Base-by-base conservation (phyloP, 495 filamentous ascomycete genomes). In the Penicillium waksmanii region DNA sequence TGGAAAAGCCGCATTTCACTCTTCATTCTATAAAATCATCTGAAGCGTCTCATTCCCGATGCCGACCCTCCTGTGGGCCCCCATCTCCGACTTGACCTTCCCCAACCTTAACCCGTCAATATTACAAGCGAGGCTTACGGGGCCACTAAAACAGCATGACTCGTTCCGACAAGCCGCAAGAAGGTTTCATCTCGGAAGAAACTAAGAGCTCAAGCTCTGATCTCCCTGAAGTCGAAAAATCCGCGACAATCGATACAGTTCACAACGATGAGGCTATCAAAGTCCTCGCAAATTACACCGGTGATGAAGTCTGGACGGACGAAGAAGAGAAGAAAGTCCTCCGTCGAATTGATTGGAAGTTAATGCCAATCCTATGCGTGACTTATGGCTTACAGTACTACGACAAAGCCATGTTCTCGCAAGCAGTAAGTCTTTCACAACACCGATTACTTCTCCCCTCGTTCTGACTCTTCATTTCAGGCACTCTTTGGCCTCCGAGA, bases 321-420 rank as follows among this genome's bases (percentile, higher is more conserved):
- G 77, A 75, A 40, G 80, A 84, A 46, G 81, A 83, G 60, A 76
- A 66, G 31, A 72, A 76, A 12, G 36, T 70, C 0, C 46, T 80
- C 47, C 64, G 72, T 25, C 82, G 80, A 66, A 81, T 84, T 35
- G 79, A 82, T 61, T 60, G 64, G 53, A 71, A 76, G 35, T 23
- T 84, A 17, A 73, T 82, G 69, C 81, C 80, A 5, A 66, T 76
- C 19, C 44, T 72, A 10, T 71, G 69, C 40, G 8, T 65, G 11
- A 68, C 64, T 5, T 73, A 68, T 48, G 67, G 62, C 1, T 60
- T 84, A 27, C 77, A 81, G 42, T 82, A 78, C 62, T 75, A 82
- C 33, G 82, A 84, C 65, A 83, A 84, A 51, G 79, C 77, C 18
- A 78, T 81, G 15, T 67, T 81, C 33, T 78, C 73, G 13, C 82